phyloP scores from a whole-genome alignment of 768 basidiomycete species.

The Gymnopilus dilepis region DNA sequence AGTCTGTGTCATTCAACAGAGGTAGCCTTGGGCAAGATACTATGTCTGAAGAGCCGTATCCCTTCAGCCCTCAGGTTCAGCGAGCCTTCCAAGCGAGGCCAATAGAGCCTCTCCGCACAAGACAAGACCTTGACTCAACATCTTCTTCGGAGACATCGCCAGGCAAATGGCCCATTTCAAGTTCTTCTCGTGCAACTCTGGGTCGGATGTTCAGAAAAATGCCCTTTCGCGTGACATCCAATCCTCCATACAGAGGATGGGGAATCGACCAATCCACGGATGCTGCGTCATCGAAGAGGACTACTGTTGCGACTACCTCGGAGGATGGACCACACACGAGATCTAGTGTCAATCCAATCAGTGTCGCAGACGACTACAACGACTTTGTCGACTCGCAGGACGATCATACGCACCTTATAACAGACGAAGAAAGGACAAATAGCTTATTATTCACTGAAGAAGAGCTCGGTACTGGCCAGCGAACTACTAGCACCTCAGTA shows the following conservation, averaged over 20 bases:
- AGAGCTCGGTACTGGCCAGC: neutral
- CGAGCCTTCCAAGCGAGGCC: neutral
- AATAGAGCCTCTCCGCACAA: neutral
- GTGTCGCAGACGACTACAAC: neutral
- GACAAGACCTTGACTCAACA: neutral
- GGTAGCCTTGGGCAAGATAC: neutral
- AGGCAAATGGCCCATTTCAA: neutral
- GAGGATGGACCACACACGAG: neutral
- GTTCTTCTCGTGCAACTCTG: neutral
- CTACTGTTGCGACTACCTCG: neutral
- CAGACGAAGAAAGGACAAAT: conserved; percentile 14
- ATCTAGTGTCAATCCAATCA: neutral
- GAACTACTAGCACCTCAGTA: conserved; percentile 16
- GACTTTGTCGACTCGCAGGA: conserved; percentile 10
- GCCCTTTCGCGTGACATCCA: neutral
- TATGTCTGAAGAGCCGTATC: neutral
- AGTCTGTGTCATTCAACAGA: neutral
- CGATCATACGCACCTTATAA: conserved; percentile 16
- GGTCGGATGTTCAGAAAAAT: neutral
- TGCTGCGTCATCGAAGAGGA: conserved; percentile 4
- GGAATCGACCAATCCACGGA: conserved; percentile 16
- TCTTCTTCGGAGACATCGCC: neutral
- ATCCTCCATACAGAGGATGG: neutral
- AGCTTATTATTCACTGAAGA: neutral
- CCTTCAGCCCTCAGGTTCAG: conserved; percentile 2